Percentiles rank a stretch among this genome's conserved stretches.
phyloP scores from a whole-genome alignment of 2,329 filamentous ascomycete species.

The Ceratocystis papillata region DNA sequence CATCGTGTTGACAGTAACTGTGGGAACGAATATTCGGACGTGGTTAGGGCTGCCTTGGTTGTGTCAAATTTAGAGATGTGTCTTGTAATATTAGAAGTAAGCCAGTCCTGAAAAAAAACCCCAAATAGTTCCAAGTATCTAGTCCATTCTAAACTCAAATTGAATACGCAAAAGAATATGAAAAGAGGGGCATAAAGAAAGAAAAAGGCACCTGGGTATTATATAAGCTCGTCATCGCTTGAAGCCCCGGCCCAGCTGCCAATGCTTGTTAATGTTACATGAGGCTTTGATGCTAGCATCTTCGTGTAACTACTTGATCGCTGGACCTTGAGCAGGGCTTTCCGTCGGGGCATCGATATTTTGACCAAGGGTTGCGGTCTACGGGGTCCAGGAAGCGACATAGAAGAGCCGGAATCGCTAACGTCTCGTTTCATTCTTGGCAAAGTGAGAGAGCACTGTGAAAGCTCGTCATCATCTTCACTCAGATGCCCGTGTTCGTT shows the following conservation, averaged over 20 bases:
- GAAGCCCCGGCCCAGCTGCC: slow-evolving; percentile 17
- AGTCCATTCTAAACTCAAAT: background rate
- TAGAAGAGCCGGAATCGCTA: background rate
- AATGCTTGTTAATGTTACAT: slow-evolving; percentile 11
- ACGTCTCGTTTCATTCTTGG: background rate
- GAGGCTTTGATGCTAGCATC: background rate
- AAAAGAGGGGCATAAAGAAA: background rate
- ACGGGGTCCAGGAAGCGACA: background rate
- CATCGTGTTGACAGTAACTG: background rate
- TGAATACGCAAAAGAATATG: background rate
- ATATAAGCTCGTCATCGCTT: slow-evolving; percentile 21
- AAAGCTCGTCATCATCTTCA: slow-evolving; percentile 16
- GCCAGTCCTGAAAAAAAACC: too few relatives aligned
- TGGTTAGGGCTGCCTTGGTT: background rate
- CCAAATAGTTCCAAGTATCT: too few relatives aligned
- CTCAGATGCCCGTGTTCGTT: background rate
- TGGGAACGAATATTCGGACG: background rate
- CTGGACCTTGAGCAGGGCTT: background rate
- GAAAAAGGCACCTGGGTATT: background rate
- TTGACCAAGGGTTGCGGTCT: slow-evolving; percentile 3
- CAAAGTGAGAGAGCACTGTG: background rate
- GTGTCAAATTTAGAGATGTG: too few relatives aligned
- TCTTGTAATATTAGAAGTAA: too few relatives aligned
- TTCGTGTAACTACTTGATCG: background rate
- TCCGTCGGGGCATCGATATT: slow-evolving; percentile 8